Percentiles rank a stretch among this genome's conserved stretches.
Evolutionary conservation across 306 rosid species (phyloP).

Genomic region (Rosa lucieae): DNA sequence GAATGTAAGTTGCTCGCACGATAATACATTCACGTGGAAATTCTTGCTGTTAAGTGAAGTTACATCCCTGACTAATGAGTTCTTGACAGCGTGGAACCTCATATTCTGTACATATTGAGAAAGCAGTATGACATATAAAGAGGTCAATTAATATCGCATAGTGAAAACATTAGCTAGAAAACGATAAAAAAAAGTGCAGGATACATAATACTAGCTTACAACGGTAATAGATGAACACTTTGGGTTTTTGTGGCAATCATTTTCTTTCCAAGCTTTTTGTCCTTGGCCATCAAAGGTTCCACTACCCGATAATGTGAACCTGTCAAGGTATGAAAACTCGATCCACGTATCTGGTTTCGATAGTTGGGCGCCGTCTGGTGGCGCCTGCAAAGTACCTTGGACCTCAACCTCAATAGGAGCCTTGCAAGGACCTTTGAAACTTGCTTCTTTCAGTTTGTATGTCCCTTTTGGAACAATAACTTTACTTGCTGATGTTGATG

Average conservation of each 20-base stretch:
- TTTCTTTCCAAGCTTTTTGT: slow-evolving; percentile 32
- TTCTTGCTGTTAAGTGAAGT: background rate
- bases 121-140: background rate
- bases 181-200: background rate
- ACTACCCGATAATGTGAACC: slow-evolving; percentile 33
- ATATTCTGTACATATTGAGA: slow-evolving; percentile 31
- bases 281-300: slow-evolving; percentile 53
- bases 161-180: too few relatives aligned
- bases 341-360: slow-evolving; percentile 29
- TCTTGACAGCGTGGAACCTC: slow-evolving; percentile 21
- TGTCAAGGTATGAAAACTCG: slow-evolving; percentile 19
- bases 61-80: background rate
- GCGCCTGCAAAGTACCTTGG: slow-evolving; percentile 36
- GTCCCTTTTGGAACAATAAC: slow-evolving; percentile 27
- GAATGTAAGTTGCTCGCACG: background rate
- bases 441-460: slow-evolving; percentile 13
- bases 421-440: slow-evolving; percentile 43
- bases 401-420: slow-evolving; percentile 39
- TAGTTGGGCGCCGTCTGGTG: slow-evolving; percentile 4
- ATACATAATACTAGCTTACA: background rate
- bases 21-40: background rate
- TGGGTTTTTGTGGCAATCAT: slow-evolving; percentile 18
- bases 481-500: slow-evolving; percentile 21
- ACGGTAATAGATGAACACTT: background rate
- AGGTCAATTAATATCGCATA: too few relatives aligned